Evolutionary conservation across 371 early-diverging fungal genomes (phyloP).

Genomic region (Lichtheimia ornata): DNA sequence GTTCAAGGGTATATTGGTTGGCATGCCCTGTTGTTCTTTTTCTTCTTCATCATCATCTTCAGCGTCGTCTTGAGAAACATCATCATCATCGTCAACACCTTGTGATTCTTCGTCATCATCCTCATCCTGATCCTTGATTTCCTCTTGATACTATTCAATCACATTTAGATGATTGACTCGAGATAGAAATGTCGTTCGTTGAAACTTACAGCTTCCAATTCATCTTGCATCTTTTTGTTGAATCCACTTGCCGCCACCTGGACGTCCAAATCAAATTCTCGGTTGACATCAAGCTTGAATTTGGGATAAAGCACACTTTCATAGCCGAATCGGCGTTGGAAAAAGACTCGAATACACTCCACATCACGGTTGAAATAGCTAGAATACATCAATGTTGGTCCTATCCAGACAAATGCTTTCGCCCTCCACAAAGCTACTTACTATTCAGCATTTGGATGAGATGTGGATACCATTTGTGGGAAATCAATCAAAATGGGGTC

Average conservation of each 20-base stretch:
- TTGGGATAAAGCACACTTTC: constrained; percentile 89
- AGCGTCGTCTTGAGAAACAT: constrained; percentile 26
- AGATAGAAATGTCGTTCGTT: not conserved
- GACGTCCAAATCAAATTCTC: constrained; percentile 90
- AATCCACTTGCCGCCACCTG: constrained; percentile 96
- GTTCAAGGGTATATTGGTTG: constrained; percentile 18
- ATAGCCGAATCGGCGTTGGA: constrained; percentile 87
- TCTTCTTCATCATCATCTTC: constrained; percentile 29
- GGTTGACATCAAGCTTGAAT: constrained; percentile 80
- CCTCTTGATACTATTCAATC: constrained; percentile 44
- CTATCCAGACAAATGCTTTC: not conserved
- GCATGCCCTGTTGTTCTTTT: constrained; percentile 27
- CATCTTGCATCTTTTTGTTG: constrained; percentile 85
- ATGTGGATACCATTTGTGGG: constrained; percentile 99
- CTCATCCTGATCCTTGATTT: constrained; percentile 43
- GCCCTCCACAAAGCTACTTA: constrained; percentile 26
- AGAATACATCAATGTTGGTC: not conserved
- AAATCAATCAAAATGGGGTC: constrained; percentile 97
- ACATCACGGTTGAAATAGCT: constrained; percentile 98
- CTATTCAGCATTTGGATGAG: constrained; percentile 92
- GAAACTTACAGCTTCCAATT: constrained; percentile 72
- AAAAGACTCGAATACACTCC: constrained; percentile 95
- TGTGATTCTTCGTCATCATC: constrained; percentile 36
- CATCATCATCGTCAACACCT: constrained; percentile 26
- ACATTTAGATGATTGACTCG: not conserved